Conservation (phyloP, 192 early-diverging fungal species). For the Pilaira anomala region DNA sequence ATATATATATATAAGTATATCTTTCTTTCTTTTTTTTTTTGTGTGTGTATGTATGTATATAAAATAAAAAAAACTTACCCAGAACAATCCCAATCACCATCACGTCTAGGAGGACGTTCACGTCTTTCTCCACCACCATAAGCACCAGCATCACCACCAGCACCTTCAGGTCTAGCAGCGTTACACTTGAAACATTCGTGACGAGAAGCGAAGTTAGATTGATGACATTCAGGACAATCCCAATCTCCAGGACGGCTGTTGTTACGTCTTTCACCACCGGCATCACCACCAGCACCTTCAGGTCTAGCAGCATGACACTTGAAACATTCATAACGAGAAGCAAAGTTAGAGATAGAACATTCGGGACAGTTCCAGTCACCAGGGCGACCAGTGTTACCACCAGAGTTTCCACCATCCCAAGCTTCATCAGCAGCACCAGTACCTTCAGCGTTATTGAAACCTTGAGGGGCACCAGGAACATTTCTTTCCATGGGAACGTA, state of each 20-base stretch:
- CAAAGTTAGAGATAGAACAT: slow-evolving; percentile 20
- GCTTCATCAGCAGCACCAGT: slow-evolving; percentile 23
- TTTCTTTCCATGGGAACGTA: slow-evolving; percentile 25
- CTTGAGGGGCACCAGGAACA: slow-evolving; percentile 23
- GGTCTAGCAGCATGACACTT: slow-evolving; percentile 25
- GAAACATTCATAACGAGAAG: slow-evolving; percentile 28
- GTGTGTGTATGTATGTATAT: background rate
- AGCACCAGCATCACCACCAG: slow-evolving; percentile 17
- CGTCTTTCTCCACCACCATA: slow-evolving; percentile 20
- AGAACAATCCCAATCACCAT: slow-evolving; percentile 35
- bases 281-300: slow-evolving; percentile 29
- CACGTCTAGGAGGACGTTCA: slow-evolving; percentile 23
- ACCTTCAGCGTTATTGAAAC: slow-evolving; percentile 19
- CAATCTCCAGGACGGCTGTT: slow-evolving; percentile 29
- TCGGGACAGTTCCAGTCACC: slow-evolving; percentile 1
- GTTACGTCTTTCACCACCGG: slow-evolving; percentile 5
- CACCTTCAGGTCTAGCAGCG: slow-evolving; percentile 28
- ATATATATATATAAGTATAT: background rate
- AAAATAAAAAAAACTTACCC: slow-evolving; percentile 5
- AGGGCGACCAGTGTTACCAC: slow-evolving; percentile 12
- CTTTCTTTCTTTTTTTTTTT: background rate
- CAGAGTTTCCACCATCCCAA: slow-evolving; percentile 21
- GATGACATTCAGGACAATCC: slow-evolving; percentile 20
- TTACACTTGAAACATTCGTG: slow-evolving; percentile 29
- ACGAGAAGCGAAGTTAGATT: slow-evolving; percentile 27